Base-by-base conservation (phyloP, 495 filamentous ascomycete genomes). In the Daldinia decipiens region DNA sequence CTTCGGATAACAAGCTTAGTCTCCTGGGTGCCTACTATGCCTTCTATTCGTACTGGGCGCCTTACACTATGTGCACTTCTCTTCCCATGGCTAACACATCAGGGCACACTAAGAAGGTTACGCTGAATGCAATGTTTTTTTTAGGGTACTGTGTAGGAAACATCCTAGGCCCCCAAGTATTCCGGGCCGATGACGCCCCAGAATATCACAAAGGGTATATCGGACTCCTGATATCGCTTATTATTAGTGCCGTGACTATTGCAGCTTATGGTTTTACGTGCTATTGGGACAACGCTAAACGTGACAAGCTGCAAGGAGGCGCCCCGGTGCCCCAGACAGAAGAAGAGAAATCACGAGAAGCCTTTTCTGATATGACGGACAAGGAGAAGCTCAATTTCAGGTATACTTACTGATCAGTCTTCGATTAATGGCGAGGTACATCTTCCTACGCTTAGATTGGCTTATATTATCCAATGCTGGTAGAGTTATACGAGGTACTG, bases 21-120 rank as follows among this genome's bases (percentile, higher is more conserved):
- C 72, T 87, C 6, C 67, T 88, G 47, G 81, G 88, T 17, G 87
- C 84, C 68, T 90, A 90, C 67, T 85, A 81, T 34, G 59, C 66
- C 9, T 74, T 71, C 39, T 66, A 67, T 38, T 69, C 88, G 0
- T 90, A 89, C 61, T 88, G 87, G 68, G 87, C 87, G 1, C 85
- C 87, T 0, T 88, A 86, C 59, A 87, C 89, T 0, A 74, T 90
- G 38, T 77, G 88, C 15, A 77, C 89, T 40, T 86, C 85, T 62
- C 82, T 91, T 66, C 83, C 84, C 26, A 87, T 86, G 11, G 53
- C 61, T 1, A 73, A 71, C 60, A 68, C 51, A 19, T 36, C 17
- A 24, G 84, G 87, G 0, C 87, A 90, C 54, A 89, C 87, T 12
- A 90, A 90, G 73, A 88, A 89, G 65, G 86, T 88, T 12, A 82